Conservation (phyloP, 208 protist species). For the Crithidia fasciculata region DNA sequence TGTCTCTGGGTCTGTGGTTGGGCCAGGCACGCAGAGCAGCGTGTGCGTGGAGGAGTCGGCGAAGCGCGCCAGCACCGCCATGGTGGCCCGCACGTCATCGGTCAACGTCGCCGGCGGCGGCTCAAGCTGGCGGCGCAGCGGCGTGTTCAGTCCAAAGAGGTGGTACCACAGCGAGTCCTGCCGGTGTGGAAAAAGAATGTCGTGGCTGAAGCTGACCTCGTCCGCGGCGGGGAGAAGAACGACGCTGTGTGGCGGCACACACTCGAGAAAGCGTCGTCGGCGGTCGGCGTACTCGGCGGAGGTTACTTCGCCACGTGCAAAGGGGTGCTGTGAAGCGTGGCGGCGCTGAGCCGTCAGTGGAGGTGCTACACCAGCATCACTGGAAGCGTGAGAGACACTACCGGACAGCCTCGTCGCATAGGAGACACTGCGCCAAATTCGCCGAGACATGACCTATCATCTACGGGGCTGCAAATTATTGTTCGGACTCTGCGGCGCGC, state of each 20-base stretch:
- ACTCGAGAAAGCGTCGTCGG: slow-evolving; percentile 35
- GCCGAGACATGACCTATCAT: background rate
- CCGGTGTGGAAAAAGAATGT: slow-evolving; percentile 43
- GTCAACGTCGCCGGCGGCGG: slow-evolving; percentile 18
- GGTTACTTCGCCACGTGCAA: slow-evolving; percentile 6
- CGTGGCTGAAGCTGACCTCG: slow-evolving; percentile 29
- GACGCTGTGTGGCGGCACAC: slow-evolving; percentile 43
- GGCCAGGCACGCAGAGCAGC: slow-evolving; percentile 39
- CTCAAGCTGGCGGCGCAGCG: slow-evolving; percentile 33
- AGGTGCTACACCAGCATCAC: background rate
- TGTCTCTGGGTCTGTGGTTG: slow-evolving; percentile 24
- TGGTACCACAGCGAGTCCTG: slow-evolving; percentile 62
- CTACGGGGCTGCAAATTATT: background rate
- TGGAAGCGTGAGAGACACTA: background rate
- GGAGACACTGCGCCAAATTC: background rate
- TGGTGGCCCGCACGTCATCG: slow-evolving; percentile 31
- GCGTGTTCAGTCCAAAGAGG: slow-evolving; percentile 45
- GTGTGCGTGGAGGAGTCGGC: slow-evolving; percentile 6
- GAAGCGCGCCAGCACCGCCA: slow-evolving; percentile 40
- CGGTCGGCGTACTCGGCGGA: slow-evolving; percentile 40
- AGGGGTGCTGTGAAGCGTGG: background rate
- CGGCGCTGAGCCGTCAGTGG: background rate
- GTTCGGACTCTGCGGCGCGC: background rate
- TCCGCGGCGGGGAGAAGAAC: slow-evolving; percentile 51
- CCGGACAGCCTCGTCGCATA: background rate